Evolutionary conservation across 371 early-diverging fungal genomes (phyloP), one percentile per base, ranked within the genome.

Genomic region (Gilbertella persicaria): DNA sequence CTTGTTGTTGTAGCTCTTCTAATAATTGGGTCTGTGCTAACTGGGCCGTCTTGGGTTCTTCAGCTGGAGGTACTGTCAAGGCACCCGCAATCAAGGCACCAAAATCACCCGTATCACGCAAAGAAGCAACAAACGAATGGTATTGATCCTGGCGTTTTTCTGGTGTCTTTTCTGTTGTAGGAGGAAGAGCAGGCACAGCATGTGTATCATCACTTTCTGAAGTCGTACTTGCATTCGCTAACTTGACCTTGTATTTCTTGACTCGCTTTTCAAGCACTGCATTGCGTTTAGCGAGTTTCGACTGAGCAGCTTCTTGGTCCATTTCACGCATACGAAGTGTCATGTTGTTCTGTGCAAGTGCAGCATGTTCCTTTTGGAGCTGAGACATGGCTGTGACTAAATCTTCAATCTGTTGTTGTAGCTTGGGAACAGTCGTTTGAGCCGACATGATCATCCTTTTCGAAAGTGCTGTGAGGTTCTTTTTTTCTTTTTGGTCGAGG

Each of bases 371-470:
- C 51, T 73, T 73, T 44, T 82, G 80, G 3, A 82, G 50, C 3
- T 74, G 68, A 3, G 82, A 75, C 17, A 82, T 50, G 8, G 80
- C 78, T n/a, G 65, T 67, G 16, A 73, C 71, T 13, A 82, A 52
- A 57, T 82, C 82, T 41, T 80, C 78, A 5, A 82, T 73, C 38
- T 84, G 84, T 35, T 79, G 76, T 41, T 78, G 68, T 21, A 82
- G 49, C 1, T 51, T 5, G 7, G 67, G 50, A 1, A 53, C 24
- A 37, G 47, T 44, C n/a, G n/a, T n/a, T 12, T 28, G 53, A 33
- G 13, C 33, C 13, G 33, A 33, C n/a, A n/a, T n/a, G n/a, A n/a
- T n/a, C n/a, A n/a, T n/a, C n/a, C n/a, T n/a, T n/a, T n/a, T n/a
- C n/a, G n/a, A n/a, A n/a, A n/a, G n/a, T n/a, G n/a, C n/a, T 33